Conservation (phyloP, 1,139 yeast species). For the Kurtzmaniella quercitrusa region DNA sequence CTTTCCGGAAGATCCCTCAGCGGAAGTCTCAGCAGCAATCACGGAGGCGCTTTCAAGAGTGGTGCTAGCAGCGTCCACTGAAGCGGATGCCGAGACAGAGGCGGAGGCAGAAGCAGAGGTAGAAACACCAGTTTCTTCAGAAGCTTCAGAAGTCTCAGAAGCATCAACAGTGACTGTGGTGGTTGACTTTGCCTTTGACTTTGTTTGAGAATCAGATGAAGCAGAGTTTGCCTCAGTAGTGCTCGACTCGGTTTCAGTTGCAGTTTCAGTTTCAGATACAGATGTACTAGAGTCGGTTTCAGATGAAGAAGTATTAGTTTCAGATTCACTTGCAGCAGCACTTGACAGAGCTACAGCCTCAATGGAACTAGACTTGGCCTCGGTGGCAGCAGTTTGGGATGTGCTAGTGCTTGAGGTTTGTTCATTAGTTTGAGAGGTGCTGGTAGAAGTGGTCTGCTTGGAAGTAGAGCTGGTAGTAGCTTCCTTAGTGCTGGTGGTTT, state of each 20-base stretch:
- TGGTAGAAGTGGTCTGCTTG: conserved; percentile 6
- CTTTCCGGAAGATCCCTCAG: not conserved
- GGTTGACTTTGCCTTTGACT: conserved; percentile 5
- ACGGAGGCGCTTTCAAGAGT: conserved; percentile 1
- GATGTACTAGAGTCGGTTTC: conserved; percentile 8
- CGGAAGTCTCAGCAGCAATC: conserved; percentile 9
- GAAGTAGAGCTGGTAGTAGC: not conserved
- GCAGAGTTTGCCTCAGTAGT: too few relatives aligned
- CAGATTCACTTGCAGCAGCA: not conserved
- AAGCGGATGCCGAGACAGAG: not conserved
- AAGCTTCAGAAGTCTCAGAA: conserved; percentile 9
- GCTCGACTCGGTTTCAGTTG: too few relatives aligned
- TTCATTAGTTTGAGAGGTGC: too few relatives aligned
- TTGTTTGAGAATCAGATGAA: conserved; percentile 3
- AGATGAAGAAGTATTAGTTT: conserved; percentile 8
- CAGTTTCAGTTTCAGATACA: conserved; percentile 5
- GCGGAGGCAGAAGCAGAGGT: too few relatives aligned
- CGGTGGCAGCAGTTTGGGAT: too few relatives aligned
- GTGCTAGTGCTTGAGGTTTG: too few relatives aligned
- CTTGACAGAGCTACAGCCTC: too few relatives aligned
- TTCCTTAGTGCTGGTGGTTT: not conserved
- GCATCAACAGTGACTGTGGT: conserved; percentile 10
- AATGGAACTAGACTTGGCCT: too few relatives aligned
- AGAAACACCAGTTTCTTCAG: conserved; percentile 6
- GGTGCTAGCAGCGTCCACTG: not conserved